phyloP scores from a whole-genome alignment of 306 rosid genomes.

The Castanopsis chinensis region DNA sequence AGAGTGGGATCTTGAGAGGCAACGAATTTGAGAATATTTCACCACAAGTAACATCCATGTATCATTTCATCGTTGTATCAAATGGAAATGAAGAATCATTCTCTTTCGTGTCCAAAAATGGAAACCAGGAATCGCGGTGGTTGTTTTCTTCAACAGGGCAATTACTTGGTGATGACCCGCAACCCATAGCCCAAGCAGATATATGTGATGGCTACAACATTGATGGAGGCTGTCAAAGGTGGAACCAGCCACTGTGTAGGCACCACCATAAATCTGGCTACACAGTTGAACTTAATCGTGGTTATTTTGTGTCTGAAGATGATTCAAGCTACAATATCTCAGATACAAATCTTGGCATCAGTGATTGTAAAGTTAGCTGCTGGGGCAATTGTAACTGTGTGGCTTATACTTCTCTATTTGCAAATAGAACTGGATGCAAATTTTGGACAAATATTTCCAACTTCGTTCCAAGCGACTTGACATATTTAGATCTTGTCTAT shows the following conservation, averaged over 20 bases:
- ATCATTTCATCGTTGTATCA: background rate
- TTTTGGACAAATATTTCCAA: background rate
- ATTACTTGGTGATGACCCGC: background rate
- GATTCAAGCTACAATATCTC: no score
- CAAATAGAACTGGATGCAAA: background rate
- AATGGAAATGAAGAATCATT: background rate
- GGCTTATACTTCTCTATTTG: background rate
- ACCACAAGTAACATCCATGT: background rate
- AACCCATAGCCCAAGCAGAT: background rate
- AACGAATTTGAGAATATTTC: no score
- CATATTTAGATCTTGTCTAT: no score
- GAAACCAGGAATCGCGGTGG: constrained; percentile 1
- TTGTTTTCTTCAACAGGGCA: constrained; percentile 2
- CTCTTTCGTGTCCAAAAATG: background rate
- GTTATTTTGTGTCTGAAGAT: background rate
- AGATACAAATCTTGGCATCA: background rate
- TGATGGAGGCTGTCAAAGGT: no score
- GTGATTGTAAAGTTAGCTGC: constrained; percentile 20
- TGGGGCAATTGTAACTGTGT: constrained; percentile 19
- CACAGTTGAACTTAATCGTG: background rate
- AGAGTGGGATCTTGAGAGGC: no score
- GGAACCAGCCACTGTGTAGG: constrained; percentile 10
- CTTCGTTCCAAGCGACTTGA: no score
- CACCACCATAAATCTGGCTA: background rate
- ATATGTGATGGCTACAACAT: background rate